Evolutionary conservation across 1,139 yeast genomes (phyloP).

Genomic region (Kurtzmaniella quercitrusa): DNA sequence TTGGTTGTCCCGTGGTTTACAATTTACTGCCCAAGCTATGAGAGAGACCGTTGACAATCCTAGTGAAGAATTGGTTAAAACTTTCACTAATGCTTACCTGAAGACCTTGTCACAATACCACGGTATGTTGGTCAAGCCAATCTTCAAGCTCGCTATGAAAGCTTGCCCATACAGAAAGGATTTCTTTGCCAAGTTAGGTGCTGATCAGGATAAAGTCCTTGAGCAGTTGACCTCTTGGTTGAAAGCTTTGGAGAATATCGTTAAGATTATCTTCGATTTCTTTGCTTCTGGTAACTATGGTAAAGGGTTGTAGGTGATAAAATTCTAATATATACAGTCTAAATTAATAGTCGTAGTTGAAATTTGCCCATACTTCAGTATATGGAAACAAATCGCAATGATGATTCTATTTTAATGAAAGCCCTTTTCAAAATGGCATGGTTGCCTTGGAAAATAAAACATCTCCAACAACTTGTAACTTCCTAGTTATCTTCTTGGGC

Average conservation of each 20-base stretch:
- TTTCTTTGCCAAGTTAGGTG: conserved; percentile 76
- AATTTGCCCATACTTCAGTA: too few species aligned
- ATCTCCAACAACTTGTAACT: too few species aligned
- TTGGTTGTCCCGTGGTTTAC: conserved; percentile 84
- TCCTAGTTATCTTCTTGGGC: conserved; percentile 67
- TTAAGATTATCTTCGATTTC: conserved; percentile 68
- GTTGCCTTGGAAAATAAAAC: neutral
- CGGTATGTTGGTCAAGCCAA: conserved; percentile 76
- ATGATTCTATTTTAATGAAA: neutral
- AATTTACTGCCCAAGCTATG: conserved; percentile 87
- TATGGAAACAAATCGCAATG: neutral
- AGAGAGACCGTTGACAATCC: conserved; percentile 68
- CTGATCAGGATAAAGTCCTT: conserved; percentile 61
- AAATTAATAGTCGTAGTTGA: too few species aligned
- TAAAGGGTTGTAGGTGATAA: conserved; percentile 61
- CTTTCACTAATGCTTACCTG: conserved; percentile 79
- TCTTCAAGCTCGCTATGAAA: conserved; percentile 91
- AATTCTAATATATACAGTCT: neutral
- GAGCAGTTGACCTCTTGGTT: conserved; percentile 72
- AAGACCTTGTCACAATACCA: conserved; percentile 81
- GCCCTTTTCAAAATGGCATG: neutral
- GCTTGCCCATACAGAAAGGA: conserved; percentile 92
- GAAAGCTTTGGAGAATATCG: conserved; percentile 70
- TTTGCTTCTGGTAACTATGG: conserved; percentile 81
- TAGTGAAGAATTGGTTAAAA: conserved; percentile 60